Evolutionary conservation across 306 rosid species (phyloP).

Genomic region (Inga laurina): DNA sequence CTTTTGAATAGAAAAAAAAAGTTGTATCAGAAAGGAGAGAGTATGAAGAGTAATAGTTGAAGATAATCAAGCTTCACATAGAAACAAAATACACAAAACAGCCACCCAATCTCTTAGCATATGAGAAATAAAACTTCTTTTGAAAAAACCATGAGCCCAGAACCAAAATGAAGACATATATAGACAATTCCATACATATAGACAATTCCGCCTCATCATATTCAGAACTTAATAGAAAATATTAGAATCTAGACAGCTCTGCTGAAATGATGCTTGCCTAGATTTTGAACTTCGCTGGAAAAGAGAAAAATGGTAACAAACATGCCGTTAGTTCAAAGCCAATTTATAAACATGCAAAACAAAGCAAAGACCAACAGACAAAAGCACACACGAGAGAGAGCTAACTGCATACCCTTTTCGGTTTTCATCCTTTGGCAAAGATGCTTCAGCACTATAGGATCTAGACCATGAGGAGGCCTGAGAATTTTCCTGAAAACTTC

Average conservation of each 20-base stretch:
- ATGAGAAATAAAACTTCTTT: not conserved
- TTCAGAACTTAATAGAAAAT: not conserved
- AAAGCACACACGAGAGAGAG: slow-evolving; percentile 22
- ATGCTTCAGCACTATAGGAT: slow-evolving; percentile 48
- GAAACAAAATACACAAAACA: not conserved
- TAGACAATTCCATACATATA: not conserved
- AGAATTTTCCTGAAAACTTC: slow-evolving; percentile 48
- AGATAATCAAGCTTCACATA: not conserved
- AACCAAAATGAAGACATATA: not conserved
- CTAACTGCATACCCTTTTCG: slow-evolving; percentile 49
- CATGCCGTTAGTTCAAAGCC: slow-evolving; percentile 12
- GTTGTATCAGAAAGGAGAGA: not conserved
- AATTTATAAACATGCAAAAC: slow-evolving; percentile 24
- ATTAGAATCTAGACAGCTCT: slow-evolving; percentile 19
- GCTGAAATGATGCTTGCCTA: not conserved
- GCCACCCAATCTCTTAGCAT: too few species aligned
- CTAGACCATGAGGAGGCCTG: slow-evolving; percentile 50
- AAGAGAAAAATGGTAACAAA: not conserved
- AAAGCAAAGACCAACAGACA: not conserved
- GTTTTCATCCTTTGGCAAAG: slow-evolving; percentile 53
- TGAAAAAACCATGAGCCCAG: not conserved
- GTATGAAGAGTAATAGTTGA: not conserved
- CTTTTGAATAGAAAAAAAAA: not conserved
- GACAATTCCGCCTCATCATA: not conserved
- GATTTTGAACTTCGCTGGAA: not conserved